A percentile compares a stretch with the other conserved stretches of the same genome.
phyloP scores from a whole-genome alignment of 2,329 filamentous ascomycete species.

The Cladophialophora yegresii region DNA sequence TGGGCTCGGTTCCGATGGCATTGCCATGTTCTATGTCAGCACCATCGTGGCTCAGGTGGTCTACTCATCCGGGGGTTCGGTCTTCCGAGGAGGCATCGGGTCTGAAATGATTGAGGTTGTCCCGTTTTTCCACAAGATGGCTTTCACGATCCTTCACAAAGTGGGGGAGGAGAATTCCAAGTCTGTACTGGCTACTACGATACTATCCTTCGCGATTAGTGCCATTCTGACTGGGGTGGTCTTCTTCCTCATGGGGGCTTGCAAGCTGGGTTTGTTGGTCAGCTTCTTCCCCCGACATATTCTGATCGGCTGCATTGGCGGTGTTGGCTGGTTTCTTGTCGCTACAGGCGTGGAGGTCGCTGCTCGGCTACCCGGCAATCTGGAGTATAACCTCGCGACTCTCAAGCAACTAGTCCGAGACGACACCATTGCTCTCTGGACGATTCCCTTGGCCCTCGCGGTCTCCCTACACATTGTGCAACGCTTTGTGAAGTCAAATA shows the following conservation, averaged over 20 bases:
- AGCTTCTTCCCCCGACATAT: constrained; percentile 98
- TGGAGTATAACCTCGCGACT: constrained; percentile 78
- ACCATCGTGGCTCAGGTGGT: constrained; percentile 91
- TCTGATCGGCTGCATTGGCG: constrained; percentile 93
- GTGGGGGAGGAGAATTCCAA: constrained; percentile 80
- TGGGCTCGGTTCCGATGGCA: constrained; percentile 84
- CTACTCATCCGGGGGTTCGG: constrained; percentile 79
- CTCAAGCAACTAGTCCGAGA: constrained; percentile 70
- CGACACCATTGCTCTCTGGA: constrained; percentile 80
- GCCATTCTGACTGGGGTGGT: constrained; percentile 87
- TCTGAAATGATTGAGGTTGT: constrained; percentile 99
- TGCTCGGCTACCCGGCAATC: constrained; percentile 78
- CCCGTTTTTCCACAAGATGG: constrained; percentile 99
- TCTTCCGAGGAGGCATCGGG: constrained; percentile 86
- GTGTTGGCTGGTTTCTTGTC: constrained; percentile 92
- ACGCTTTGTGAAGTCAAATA: constrained; percentile 74
- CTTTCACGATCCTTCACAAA: constrained; percentile 75
- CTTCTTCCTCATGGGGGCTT: constrained; percentile 87
- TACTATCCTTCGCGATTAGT: constrained; percentile 85
- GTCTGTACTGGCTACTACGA: constrained; percentile 89
- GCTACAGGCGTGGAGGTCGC: constrained; percentile 93
- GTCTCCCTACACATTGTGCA: constrained; percentile 75
- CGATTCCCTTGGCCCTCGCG: constrained; percentile 74
- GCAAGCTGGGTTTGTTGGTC: constrained; percentile 85
- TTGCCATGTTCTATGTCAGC: constrained; percentile 98